Evolutionary conservation across 2,329 filamentous ascomycete genomes (phyloP).

Genomic region (Apiospora phragmitis): DNA sequence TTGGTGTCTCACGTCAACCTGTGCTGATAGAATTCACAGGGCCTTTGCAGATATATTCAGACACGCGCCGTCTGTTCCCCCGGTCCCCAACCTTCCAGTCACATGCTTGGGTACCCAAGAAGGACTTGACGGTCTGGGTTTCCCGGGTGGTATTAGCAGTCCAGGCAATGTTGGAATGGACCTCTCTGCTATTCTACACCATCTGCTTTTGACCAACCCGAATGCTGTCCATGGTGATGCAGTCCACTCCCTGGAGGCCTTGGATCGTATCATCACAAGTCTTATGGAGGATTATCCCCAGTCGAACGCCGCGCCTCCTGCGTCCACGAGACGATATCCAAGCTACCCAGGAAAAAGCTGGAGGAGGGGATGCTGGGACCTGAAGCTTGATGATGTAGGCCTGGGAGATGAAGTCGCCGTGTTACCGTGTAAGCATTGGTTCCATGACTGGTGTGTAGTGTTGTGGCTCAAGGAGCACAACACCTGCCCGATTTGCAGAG

Average conservation of each 20-base stretch:
- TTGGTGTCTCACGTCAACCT: slow-evolving; percentile 16
- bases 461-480: slow-evolving; percentile 89
- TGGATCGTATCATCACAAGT: slow-evolving; percentile 84
- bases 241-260: slow-evolving; percentile 85
- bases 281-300: slow-evolving; percentile 82
- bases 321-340: slow-evolving; percentile 69
- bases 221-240: slow-evolving; percentile 69
- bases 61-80: slow-evolving; percentile 28
- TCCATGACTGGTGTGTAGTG: slow-evolving; percentile 79
- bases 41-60: slow-evolving; percentile 48
- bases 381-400: slow-evolving; percentile 71
- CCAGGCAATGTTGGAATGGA: slow-evolving; percentile 17
- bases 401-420: slow-evolving; percentile 72
- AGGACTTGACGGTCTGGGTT: slow-evolving; percentile 22
- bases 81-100: slow-evolving; percentile 29
- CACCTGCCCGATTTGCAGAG: slow-evolving; percentile 83
- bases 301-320: slow-evolving; percentile 79
- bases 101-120: slow-evolving; percentile 17
- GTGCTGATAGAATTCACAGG: slow-evolving; percentile 40
- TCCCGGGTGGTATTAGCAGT: slow-evolving; percentile 8
- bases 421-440: slow-evolving; percentile 91
- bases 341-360: neutral
- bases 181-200: slow-evolving; percentile 46
- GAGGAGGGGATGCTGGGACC: neutral
- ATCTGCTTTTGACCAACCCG: slow-evolving; percentile 53